Conservation (phyloP, 2,329 filamentous ascomycete species). For the Ceratocystis huliohia region DNA sequence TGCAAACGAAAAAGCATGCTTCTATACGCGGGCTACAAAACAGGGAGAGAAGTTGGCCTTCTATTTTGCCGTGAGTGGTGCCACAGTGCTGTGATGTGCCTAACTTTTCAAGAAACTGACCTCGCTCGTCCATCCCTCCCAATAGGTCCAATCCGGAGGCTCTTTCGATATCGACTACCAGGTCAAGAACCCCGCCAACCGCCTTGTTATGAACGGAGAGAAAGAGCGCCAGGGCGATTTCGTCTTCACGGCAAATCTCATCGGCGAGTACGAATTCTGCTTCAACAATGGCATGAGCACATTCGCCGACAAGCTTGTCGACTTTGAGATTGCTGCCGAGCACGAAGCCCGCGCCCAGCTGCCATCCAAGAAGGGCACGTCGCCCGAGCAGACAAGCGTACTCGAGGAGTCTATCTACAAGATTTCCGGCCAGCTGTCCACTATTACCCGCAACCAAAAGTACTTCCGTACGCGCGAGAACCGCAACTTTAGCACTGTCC, state of each 20-base stretch:
- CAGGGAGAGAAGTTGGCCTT: slow-evolving; percentile 84
- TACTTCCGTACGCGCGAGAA: slow-evolving; percentile 99
- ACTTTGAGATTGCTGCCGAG: slow-evolving; percentile 94
- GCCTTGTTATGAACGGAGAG: slow-evolving; percentile 67
- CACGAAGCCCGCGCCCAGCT: slow-evolving; percentile 73
- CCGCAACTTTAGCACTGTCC: slow-evolving; percentile 94
- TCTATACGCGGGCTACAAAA: slow-evolving; percentile 70
- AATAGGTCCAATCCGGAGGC: slow-evolving; percentile 89
- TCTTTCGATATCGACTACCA: slow-evolving; percentile 94
- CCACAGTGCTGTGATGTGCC: background rate
- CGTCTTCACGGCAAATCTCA: slow-evolving; percentile 82
- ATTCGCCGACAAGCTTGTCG: slow-evolving; percentile 92
- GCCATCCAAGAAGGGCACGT: slow-evolving; percentile 76
- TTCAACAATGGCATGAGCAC: slow-evolving; percentile 99
- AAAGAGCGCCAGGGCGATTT: slow-evolving; percentile 96
- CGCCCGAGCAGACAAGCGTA: slow-evolving; percentile 74
- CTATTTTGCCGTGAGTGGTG: slow-evolving; percentile 76
- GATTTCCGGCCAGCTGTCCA: slow-evolving; percentile 82
- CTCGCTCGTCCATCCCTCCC: background rate
- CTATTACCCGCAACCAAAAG: slow-evolving; percentile 93
- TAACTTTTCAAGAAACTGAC: background rate
- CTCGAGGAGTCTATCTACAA: slow-evolving; percentile 94
- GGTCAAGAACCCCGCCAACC: slow-evolving; percentile 69
- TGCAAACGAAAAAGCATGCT: slow-evolving; percentile 91
- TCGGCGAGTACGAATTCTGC: slow-evolving; percentile 91